Evolutionary conservation across 768 basidiomycete genomes (phyloP).

Genomic region (Xanthoconium purpureum): DNA sequence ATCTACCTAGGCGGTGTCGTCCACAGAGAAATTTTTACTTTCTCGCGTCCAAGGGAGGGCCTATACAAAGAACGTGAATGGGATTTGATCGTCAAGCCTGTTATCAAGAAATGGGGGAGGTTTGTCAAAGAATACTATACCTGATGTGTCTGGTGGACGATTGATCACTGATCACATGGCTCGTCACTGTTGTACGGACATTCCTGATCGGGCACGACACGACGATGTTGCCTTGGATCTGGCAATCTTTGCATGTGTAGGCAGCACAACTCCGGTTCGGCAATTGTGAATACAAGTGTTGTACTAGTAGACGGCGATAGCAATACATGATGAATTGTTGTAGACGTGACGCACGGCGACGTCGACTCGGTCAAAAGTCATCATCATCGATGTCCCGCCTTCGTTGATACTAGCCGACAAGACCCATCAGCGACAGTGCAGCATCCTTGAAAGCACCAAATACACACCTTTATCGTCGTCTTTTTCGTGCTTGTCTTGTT

Average conservation of each 20-base stretch:
- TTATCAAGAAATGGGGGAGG: slow-evolving; percentile 74
- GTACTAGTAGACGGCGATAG: neutral
- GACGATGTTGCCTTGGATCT: neutral
- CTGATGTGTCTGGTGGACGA: slow-evolving; percentile 10
- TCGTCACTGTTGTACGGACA: neutral
- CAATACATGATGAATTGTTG: neutral
- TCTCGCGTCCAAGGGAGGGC: slow-evolving; percentile 53
- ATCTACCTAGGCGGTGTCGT: slow-evolving; percentile 44
- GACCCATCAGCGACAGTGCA: slow-evolving; percentile 3
- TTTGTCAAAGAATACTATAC: slow-evolving; percentile 46
- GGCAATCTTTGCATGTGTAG: neutral
- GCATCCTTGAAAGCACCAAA: neutral
- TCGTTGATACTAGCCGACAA: slow-evolving; percentile 50
- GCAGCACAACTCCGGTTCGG: neutral
- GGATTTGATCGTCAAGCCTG: slow-evolving; percentile 69
- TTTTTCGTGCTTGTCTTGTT: slow-evolving; percentile 49
- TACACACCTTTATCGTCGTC: slow-evolving; percentile 55
- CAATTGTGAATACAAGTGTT: neutral
- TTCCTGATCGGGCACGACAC: too few species aligned
- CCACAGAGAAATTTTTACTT: slow-evolving; percentile 81
- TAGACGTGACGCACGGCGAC: neutral
- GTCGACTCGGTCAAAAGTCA: slow-evolving; percentile 37
- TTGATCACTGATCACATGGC: neutral
- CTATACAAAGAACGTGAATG: slow-evolving; percentile 64
- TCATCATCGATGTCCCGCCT: slow-evolving; percentile 65